Evolutionary conservation across 2,329 filamentous ascomycete species (phyloP).

Genomic region (Alternaria rosae): DNA sequence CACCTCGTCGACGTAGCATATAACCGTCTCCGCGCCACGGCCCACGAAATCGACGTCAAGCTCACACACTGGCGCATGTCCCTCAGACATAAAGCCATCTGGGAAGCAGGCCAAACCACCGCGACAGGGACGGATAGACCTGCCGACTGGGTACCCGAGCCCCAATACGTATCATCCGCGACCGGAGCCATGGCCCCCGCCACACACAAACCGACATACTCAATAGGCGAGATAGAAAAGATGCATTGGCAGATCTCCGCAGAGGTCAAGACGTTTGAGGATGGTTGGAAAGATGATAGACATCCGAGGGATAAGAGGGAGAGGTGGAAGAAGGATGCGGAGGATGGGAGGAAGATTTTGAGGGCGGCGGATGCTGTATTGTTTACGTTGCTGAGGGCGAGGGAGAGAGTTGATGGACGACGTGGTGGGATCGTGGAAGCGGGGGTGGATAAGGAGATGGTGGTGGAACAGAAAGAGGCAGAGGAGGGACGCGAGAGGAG

Average conservation of each 20-base stretch:
- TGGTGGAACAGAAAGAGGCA: not conserved
- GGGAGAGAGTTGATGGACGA: not conserved
- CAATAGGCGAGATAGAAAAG: conserved; percentile 29
- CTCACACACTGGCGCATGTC: conserved; percentile 24
- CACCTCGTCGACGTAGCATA: conserved; percentile 29
- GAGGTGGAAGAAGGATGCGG: conserved; percentile 27
- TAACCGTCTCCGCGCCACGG: conserved; percentile 25
- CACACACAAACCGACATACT: conserved; percentile 22
- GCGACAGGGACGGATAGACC: not conserved
- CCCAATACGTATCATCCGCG: not conserved
- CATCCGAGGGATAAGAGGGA: conserved; percentile 20
- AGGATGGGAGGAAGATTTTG: conserved; percentile 32
- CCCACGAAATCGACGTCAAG: conserved; percentile 23
- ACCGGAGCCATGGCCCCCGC: not conserved
- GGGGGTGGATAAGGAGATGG: not conserved
- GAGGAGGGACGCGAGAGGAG: not conserved
- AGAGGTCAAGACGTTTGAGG: conserved; percentile 33
- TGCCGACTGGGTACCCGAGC: conserved; percentile 22
- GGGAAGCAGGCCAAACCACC: conserved; percentile 12
- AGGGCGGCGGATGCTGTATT: conserved; percentile 25
- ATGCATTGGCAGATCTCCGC: conserved; percentile 20
- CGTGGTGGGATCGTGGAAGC: not conserved
- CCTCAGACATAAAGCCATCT: conserved; percentile 28
- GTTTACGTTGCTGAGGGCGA: conserved; percentile 18
- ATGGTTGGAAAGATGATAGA: conserved; percentile 6